Evolutionary conservation across 108 stramenopile species (phyloP).

Genomic region (Skeletonema costatum): DNA sequence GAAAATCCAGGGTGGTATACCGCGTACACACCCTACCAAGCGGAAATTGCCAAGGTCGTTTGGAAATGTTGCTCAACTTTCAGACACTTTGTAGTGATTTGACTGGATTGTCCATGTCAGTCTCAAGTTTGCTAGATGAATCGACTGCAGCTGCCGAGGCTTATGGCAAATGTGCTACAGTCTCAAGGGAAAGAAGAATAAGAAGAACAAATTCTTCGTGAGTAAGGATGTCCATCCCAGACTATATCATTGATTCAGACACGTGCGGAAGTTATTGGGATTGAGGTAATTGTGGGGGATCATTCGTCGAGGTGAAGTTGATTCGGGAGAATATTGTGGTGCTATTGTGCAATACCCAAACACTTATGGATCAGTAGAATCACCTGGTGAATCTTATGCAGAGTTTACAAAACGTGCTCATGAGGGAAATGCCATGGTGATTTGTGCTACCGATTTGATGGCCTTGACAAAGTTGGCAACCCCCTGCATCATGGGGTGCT

Average conservation of each 20-base stretch:
- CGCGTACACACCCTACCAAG: conserved; percentile 99
- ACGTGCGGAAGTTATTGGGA: conserved; percentile 88
- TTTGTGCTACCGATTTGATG: conserved; percentile 96
- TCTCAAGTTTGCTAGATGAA: conserved; percentile 97
- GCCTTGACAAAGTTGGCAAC: conserved; percentile 88
- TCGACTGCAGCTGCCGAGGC: conserved; percentile 97
- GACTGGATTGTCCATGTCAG: conserved; percentile 96
- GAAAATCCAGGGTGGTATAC: conserved; percentile 99
- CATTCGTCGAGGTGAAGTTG: conserved; percentile 78
- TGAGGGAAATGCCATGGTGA: conserved; percentile 83
- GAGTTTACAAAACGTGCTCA: conserved; percentile 83
- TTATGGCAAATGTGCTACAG: conserved; percentile 96
- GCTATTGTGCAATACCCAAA: conserved; percentile 99
- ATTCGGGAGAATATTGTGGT: conserved; percentile 85
- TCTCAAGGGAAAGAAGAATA: conserved; percentile 88
- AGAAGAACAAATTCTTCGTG: conserved; percentile 94
- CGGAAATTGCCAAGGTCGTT: conserved; percentile 99
- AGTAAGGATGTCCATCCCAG: conserved; percentile 96
- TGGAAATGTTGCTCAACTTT: conserved; percentile 99
- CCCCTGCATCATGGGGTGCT: conserved; percentile 94
- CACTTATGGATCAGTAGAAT: conserved; percentile 91
- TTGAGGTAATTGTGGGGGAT: conserved; percentile 91
- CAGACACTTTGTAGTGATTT: conserved; percentile 98
- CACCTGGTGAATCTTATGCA: conserved; percentile 83
- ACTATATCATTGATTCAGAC: conserved; percentile 94